Base-by-base conservation (phyloP, 2,329 filamentous ascomycete genomes). In the Nothophaeocryptopus gaeumannii region DNA sequence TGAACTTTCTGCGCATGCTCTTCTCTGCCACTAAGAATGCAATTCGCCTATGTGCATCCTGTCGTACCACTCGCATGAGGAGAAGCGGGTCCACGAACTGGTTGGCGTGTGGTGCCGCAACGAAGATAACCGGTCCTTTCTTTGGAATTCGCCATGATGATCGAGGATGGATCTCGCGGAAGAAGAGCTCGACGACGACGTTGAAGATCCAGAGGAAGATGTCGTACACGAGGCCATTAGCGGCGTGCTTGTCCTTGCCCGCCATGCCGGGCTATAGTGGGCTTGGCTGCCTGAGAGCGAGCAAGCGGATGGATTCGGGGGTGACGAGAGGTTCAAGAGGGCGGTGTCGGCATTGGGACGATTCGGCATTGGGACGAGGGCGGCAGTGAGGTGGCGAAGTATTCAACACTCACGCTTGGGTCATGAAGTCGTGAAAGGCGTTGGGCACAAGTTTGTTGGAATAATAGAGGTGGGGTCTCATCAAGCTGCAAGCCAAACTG, bases 61-160 rank as follows among this genome's bases (percentile, higher is more conserved):
- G 85, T 58, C 89, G 87, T 50, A 97, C 82, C 11, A 90, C 89
- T 58, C 91, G 86, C 82, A 96, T 95, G 45, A 99, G 80, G 59
- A 97, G 87, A 44, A 99, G 80, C 46, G 90, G 92, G 66, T 99
- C 93, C 66, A 97, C 91, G 62, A 99, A 99, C 85, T 93, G 89
- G 70, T 99, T 99, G 53, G 92, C 92, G 77, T 99, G 93, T 59
- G 93, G 93, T 47, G 92, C 93, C 38, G 91, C 93, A 60, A 99
- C 93, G 65, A 99, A 93, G 52, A 99, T 88, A 56, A 99, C 82
- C 1, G 93, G 91, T 0, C 91, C 93, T 56, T 83, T 81, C 63
- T 86, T 84, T 38, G 93, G 93, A 38, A 99, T 88, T 71, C 91
- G 92, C 90, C 93, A 99, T 56, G 91, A 89, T 60, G 90, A 90